phyloP scores from a whole-genome alignment of 257 asterid genomes.

The Handroanthus guayacan region DNA sequence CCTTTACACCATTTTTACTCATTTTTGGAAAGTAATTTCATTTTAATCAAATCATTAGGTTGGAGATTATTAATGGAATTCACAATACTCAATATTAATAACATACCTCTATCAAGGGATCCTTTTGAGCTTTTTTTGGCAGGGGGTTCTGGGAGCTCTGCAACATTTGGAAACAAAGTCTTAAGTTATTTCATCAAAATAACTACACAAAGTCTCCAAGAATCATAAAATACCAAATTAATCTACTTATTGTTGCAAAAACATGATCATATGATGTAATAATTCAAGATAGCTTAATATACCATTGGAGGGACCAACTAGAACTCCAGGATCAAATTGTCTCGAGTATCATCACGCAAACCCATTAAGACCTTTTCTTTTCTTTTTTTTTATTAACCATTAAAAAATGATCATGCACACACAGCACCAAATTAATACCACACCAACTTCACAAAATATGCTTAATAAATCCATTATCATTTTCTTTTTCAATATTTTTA shows the following conservation, averaged over 20 bases:
- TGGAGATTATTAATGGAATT: neutral
- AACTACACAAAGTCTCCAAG: neutral
- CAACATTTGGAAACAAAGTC: slow-evolving; percentile 15
- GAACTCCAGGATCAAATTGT: neutral
- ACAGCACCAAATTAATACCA: neutral
- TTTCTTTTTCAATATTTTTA: neutral
- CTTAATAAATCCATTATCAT: neutral
- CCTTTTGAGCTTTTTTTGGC: slow-evolving; percentile 59
- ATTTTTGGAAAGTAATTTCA: neutral
- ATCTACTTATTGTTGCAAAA: neutral
- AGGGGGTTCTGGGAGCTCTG: slow-evolving; percentile 56
- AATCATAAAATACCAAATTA: neutral
- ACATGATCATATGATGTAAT: neutral
- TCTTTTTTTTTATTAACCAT: no score
- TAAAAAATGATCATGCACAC: slow-evolving; percentile 15
- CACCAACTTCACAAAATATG: neutral
- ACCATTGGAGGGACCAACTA: slow-evolving; percentile 7
- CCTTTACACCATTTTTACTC: neutral
- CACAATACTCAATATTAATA: neutral
- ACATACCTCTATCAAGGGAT: slow-evolving; percentile 77
- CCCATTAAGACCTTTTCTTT: neutral
- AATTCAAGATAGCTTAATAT: neutral
- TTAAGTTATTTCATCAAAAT: neutral
- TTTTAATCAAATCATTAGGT: neutral
- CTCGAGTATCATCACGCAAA: neutral